A percentile compares a stretch with the other conserved stretches of the same genome.
phyloP scores from a whole-genome alignment of 495 filamentous ascomycete species.

The Coniosporium apollinis region DNA sequence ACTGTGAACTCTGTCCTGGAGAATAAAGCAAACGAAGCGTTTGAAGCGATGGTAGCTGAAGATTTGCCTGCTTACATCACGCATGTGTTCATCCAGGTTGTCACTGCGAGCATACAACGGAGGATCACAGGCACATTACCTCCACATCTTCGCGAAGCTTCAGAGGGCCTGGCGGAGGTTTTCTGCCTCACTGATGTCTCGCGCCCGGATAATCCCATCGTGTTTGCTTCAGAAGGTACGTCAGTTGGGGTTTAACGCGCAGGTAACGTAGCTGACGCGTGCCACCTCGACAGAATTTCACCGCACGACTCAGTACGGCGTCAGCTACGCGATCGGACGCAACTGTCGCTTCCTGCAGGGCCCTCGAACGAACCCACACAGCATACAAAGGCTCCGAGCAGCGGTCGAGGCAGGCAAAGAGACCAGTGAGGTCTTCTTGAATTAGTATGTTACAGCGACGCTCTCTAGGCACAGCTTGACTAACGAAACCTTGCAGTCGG shows the following conservation, averaged over 20 bases:
- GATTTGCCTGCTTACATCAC: slow-evolving; percentile 59
- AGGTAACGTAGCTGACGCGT: background rate
- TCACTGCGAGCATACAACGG: slow-evolving; percentile 37
- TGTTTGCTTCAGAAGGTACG: slow-evolving; percentile 61
- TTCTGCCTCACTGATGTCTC: slow-evolving; percentile 67
- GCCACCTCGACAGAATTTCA: slow-evolving; percentile 37
- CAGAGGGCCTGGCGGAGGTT: slow-evolving; percentile 57
- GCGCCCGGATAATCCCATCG: slow-evolving; percentile 55
- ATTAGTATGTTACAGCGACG: slow-evolving; percentile 35
- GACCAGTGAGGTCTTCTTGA: slow-evolving; percentile 49
- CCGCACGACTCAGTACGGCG: slow-evolving; percentile 44
- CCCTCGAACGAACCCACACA: slow-evolving; percentile 33
- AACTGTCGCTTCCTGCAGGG: slow-evolving; percentile 52
- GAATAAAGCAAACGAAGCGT: slow-evolving; percentile 38
- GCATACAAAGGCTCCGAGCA: slow-evolving; percentile 37
- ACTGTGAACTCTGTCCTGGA: slow-evolving; percentile 39
- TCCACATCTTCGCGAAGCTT: slow-evolving; percentile 35
- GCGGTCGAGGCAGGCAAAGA: slow-evolving; percentile 40
- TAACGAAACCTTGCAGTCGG: slow-evolving; percentile 24
- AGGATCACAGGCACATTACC: slow-evolving; percentile 40
- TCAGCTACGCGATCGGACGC: slow-evolving; percentile 37
- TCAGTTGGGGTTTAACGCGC: background rate
- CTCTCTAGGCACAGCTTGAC: slow-evolving; percentile 3
- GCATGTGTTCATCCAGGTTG: slow-evolving; percentile 39
- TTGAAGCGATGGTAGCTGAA: slow-evolving; percentile 42